Evolutionary conservation across 495 filamentous ascomycete genomes (phyloP), one percentile per base, ranked within the genome.

Genomic region (Penicillium tannophilum): DNA sequence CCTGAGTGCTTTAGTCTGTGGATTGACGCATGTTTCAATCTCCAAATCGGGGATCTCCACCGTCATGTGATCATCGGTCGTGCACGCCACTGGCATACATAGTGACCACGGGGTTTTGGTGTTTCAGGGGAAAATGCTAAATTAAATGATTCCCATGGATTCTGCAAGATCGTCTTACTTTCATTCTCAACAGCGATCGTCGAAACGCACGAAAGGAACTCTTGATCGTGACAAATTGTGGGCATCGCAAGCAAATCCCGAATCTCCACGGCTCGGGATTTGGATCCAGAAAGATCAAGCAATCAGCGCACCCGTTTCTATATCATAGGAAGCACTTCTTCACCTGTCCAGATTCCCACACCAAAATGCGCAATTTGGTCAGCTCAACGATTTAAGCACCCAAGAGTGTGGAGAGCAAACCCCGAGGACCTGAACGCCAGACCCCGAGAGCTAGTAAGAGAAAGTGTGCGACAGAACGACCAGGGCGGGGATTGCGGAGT

Each of bases 181-280:
- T 39, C 50, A 14, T 46, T 24, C 33, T 53, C 54, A 7, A 53
- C 42, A 36, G 20, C 20, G 20, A 23, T 42, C n/a, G n/a, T 20
- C 30, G 28, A 20, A 23, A 43, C 48, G 43, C 24, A 26, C 46
- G 46, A 41, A 19, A 26, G 7, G 12, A 7, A 31, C 6, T 28
- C 17, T 26, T 23, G 16, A 35, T 45, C 43, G 56, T 60, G 56
- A 63, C 61, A 63, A 63, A 60, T 63, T 54, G 52, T 47, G 56
- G 52, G 26, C 49, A 30, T 23, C 20, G 20, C 53, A 59, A 70
- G 60, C 67, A 70, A 70, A 70, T 65, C 67, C 67, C 67, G 67
- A 63, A 65, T 58, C 65, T 60, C 64, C 62, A 67, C 64, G 62
- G 47, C 56, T 67, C 67, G 67, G 67, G 67, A 63, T 70, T 70